phyloP scores from a whole-genome alignment of 139 green algal genomes.

The Chlamydomonas sphaeroides region DNA sequence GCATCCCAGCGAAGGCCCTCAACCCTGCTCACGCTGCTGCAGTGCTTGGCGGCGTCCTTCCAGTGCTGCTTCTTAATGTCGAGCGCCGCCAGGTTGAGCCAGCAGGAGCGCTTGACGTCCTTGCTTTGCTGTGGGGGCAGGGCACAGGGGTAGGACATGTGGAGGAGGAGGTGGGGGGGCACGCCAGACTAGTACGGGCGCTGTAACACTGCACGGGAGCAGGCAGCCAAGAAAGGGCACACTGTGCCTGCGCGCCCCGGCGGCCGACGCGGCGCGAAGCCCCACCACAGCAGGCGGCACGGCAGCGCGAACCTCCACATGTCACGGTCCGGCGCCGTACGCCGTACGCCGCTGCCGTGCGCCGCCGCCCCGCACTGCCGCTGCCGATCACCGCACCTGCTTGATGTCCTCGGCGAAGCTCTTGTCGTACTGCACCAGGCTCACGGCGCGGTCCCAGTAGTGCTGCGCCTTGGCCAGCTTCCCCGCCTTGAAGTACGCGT shows the following conservation, averaged over 20 bases:
- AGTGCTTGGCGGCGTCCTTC: slow-evolving; percentile 65
- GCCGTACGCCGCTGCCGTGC: too few species aligned
- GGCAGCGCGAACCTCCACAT: too few species aligned
- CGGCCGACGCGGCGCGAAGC: too few species aligned
- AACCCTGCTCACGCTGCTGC: slow-evolving; percentile 71
- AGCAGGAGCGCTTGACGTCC: slow-evolving; percentile 58
- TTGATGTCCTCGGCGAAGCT: slow-evolving; percentile 70
- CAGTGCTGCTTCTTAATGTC: slow-evolving; percentile 81
- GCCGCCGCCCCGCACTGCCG: too few species aligned
- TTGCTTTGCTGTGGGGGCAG: neutral
- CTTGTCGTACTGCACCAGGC: slow-evolving; percentile 72
- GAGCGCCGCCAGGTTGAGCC: slow-evolving; percentile 89
- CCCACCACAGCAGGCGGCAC: too few species aligned
- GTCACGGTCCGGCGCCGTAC: too few species aligned
- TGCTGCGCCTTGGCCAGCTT: slow-evolving; percentile 70
- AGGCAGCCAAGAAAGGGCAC: too few species aligned
- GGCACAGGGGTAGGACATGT: neutral
- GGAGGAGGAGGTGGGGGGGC: neutral
- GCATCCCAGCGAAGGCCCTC: too few species aligned
- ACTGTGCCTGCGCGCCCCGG: too few species aligned
- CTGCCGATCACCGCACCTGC: neutral
- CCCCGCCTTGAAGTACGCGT: slow-evolving; percentile 62
- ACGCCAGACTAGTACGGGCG: neutral
- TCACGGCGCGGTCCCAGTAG: slow-evolving; percentile 76
- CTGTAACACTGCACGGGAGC: too few species aligned